Evolutionary conservation across 2,329 filamentous ascomycete species (phyloP).

Genomic region (Hortaea sp.): DNA sequence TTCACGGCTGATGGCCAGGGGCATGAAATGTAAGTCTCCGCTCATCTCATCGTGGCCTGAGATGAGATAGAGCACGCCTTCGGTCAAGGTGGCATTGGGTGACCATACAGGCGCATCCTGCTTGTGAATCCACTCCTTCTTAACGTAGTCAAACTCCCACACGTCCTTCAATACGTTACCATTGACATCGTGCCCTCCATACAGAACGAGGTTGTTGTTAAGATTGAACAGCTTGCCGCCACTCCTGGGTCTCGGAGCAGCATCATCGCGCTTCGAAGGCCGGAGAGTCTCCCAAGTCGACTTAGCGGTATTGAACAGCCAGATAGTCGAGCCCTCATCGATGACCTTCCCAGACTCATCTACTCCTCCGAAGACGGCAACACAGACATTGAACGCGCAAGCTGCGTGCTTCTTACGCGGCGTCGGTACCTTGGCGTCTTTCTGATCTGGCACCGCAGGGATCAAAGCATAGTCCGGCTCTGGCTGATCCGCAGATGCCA

Average conservation of each 20-base stretch:
- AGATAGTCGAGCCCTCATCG: conserved; percentile 28
- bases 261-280: conserved; percentile 12
- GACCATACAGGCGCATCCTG: conserved; percentile 20
- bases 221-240: conserved; percentile 18
- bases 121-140: conserved; percentile 18
- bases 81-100: conserved; percentile 26
- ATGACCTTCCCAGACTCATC: conserved; percentile 23
- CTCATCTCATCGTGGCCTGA: conserved; percentile 24
- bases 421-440: conserved; percentile 24
- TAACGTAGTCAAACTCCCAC: conserved; percentile 20
- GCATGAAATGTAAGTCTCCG: conserved; percentile 21
- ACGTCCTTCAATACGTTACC: conserved; percentile 19
- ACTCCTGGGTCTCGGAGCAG: conserved; percentile 18
- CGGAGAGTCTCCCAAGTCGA: conserved; percentile 19
- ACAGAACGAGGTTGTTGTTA: conserved; percentile 21
- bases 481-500: conserved; percentile 21
- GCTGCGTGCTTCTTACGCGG: conserved; percentile 31
- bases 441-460: conserved; percentile 28
- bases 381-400: conserved; percentile 28
- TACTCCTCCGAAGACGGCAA: conserved; percentile 32
- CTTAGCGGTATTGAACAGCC: conserved; percentile 30
- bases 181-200: conserved; percentile 16
- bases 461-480: conserved; percentile 33
- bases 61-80: conserved; percentile 31
- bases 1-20: conserved; percentile 5